Evolutionary conservation across 768 basidiomycete species (phyloP).

Genomic region (Suillus sp.): DNA sequence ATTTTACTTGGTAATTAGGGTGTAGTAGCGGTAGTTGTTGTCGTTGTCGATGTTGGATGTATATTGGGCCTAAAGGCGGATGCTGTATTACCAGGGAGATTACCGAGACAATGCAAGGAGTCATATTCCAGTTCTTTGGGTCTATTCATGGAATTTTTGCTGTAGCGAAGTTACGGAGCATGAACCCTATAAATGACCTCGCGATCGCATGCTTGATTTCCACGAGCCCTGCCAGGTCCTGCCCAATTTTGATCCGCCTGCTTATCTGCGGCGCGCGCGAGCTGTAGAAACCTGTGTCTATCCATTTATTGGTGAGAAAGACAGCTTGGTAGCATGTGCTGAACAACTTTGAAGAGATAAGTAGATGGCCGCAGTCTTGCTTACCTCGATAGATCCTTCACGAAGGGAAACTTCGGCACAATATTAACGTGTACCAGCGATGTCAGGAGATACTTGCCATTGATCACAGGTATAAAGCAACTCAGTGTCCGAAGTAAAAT

Average conservation of each 20-base stretch:
- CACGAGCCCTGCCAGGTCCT: background rate
- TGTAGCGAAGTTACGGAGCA: background rate
- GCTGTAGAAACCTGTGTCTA: background rate
- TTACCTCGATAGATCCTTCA: background rate
- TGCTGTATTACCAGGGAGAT: conserved; percentile 15
- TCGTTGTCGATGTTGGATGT: no score
- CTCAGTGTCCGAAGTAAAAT: conserved; percentile 1
- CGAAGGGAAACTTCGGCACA: background rate
- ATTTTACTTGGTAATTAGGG: conserved; percentile 29
- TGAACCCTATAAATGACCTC: background rate
- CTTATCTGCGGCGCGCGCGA: background rate
- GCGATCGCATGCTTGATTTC: background rate
- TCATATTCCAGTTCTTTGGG: background rate
- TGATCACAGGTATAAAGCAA: conserved; percentile 8
- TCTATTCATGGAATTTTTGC: background rate
- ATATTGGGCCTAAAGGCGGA: conserved; percentile 20
- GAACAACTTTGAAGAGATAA: background rate
- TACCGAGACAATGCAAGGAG: background rate
- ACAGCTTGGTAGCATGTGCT: background rate
- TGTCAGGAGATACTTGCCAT: background rate
- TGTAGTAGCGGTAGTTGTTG: conserved; percentile 26
- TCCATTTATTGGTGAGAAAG: background rate
- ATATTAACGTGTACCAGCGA: background rate
- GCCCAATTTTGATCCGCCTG: background rate
- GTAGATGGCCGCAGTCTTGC: background rate